Conservation (phyloP, 192 early-diverging fungal genomes). For the Pilaira anomala region DNA sequence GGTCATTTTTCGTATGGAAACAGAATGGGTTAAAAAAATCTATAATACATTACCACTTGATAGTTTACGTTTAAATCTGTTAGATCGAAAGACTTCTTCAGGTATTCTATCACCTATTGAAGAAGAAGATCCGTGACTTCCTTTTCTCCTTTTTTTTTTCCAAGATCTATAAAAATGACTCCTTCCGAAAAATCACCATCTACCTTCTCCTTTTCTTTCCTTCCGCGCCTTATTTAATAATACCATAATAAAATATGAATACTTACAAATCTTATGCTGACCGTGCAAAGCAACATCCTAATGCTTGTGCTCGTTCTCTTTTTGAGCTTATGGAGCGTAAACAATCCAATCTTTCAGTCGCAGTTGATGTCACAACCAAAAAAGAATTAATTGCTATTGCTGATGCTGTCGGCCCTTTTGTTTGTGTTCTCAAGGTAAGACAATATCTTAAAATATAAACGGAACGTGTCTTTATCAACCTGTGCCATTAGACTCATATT, state of each 20-base stretch:
- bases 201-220: no score
- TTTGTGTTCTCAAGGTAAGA: constrained; percentile 88
- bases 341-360: constrained; percentile 85
- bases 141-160: neutral
- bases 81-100: neutral
- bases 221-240: neutral
- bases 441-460: neutral
- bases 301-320: constrained; percentile 73
- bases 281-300: constrained; percentile 65
- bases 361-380: constrained; percentile 89
- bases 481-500: constrained; percentile 82
- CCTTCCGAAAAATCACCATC: neutral
- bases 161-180: neutral
- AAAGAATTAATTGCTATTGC: constrained; percentile 84
- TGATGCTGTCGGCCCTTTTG: constrained; percentile 87
- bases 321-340: constrained; percentile 86
- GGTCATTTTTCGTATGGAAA: constrained; percentile 90
- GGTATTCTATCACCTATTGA: constrained; percentile 13
- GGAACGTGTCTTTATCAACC: neutral
- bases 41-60: constrained; percentile 18
- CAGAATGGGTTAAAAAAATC: constrained; percentile 61
- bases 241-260: constrained; percentile 16
- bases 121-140: constrained; percentile 13
- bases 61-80: neutral
- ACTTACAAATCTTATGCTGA: constrained; percentile 56